Base-by-base conservation (phyloP, 352 stramenopile species). In the Pythium apleroticum region DNA sequence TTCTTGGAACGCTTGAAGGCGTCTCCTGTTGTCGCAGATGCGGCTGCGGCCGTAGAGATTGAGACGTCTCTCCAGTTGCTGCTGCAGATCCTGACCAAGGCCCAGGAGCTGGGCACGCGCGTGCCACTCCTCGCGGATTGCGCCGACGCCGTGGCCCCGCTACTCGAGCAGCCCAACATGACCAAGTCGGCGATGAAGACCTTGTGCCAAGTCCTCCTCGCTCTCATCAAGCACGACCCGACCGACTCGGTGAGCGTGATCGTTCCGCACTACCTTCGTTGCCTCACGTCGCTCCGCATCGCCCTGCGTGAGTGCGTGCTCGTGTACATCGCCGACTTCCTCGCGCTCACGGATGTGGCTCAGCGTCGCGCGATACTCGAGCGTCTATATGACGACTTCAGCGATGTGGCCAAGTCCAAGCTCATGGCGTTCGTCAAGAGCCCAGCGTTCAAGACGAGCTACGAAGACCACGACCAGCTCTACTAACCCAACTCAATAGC, bases 401-500 rank as follows among this genome's bases (percentile, higher is more conserved):
- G 86, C 50, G 84, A 93, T 49, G 75, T 90, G 17, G 81, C 82
- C n/a, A 91, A 89, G 65, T 81, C 69, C 43, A 95, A 92, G 39
- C 65, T 95, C 30, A 61, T 81, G 4, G 64, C 80, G 25, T 90
- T 88, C 65, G 64, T 94, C 33, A 94, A 92, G 61, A 92, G 79
- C 53, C 54, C 73, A 9, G 69, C 84, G 19, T 91, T 89, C 68
- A 89, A 88, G 39, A 37, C 45, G 17, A 61, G 19, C 30, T 41
- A 61, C 8, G 22, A 55, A 41, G 52, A 27, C 22, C 28, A 25
- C 17, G 19, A 43, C 10, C 12, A 58, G 5, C 28, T 39, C 11
- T 59, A 33, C 20, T 55, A 17, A 43, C n/a, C n/a, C n/a, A n/a
- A n/a, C n/a, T n/a, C n/a, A n/a, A n/a, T n/a, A n/a, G n/a, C n/a